These are phyloP conservation scores for Penicillium tannophilum DNA, from an alignment of 495 filamentous ascomycete species.

Conservation along the genomic window DNA sequence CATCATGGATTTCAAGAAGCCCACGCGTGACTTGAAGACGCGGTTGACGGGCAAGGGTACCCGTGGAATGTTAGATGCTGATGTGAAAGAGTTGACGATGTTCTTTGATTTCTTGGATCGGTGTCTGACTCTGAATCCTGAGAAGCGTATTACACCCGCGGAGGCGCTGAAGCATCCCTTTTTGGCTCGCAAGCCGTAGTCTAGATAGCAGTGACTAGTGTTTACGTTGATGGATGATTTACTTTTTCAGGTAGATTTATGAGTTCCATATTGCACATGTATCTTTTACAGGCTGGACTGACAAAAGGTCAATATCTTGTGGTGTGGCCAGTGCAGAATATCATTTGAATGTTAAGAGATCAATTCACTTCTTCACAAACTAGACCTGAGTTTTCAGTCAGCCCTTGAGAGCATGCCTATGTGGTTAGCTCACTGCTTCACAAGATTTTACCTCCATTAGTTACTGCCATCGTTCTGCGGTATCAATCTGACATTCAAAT, in stretches of 20 bases:
- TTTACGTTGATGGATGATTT: constrained; percentile 2
- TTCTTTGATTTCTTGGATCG: constrained; percentile 87
- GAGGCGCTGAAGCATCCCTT: constrained; percentile 92
- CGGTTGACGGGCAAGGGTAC: constrained; percentile 73
- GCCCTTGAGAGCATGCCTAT: too few relatives aligned
- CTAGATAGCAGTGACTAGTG: background rate
- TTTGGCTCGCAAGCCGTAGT: constrained; percentile 42
- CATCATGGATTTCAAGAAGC: constrained; percentile 74
- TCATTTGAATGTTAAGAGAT: too few relatives aligned
- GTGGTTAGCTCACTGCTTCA: too few relatives aligned
- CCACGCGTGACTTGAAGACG: constrained; percentile 77
- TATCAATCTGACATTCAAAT: too few relatives aligned
- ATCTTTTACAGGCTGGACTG: background rate
- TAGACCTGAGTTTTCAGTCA: too few relatives aligned
- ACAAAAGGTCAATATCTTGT: background rate
- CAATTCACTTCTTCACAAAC: too few relatives aligned
- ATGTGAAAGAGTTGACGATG: constrained; percentile 73
- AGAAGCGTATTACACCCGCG: constrained; percentile 81
- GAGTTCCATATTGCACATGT: background rate
- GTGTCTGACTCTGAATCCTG: constrained; percentile 88
- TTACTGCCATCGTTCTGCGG: too few relatives aligned
- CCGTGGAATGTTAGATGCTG: constrained; percentile 67
- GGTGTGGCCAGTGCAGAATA: background rate
- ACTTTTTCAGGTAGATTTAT: constrained; percentile 8
- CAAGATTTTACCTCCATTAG: too few relatives aligned